Evolutionary conservation across 768 basidiomycete species (phyloP), one percentile per base, ranked within the genome.

Genomic region (Boletus rex-veris): DNA sequence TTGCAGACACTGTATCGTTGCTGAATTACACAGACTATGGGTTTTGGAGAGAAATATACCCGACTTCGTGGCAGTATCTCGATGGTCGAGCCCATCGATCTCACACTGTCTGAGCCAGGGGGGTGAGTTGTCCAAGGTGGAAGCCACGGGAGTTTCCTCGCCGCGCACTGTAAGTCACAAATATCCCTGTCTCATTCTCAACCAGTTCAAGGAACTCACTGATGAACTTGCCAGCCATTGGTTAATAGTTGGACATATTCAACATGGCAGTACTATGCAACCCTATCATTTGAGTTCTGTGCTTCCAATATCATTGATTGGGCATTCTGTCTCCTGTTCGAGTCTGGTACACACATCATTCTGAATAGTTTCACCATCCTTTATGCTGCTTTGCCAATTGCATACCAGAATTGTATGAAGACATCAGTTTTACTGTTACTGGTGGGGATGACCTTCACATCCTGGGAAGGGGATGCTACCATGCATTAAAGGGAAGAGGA

Each of bases 231-330:
- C 1, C 39, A 87, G 85, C 89, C 10, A 80, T 86, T 15, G 82
- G 83, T 1, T 80, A 80, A 54, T 78, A 76, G 58, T 85, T 87
- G 0, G 74, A 78, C 15, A 66, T 80, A 36, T 88, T 85, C 64
- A 78, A 76, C 11, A 86, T 83, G 0, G 82, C 81, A 0, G 78
- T 80, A 21, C 63, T 88, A 43, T 79, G 84, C 37, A 90, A 90
- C 61, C 86, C 88, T 0, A 87, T 88, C 50, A 83, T 82, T 33
- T 82, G 81, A 84, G 44, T 67, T 83, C 31, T 68, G 78, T 1
- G 71, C 71, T 1, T 80, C 79, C 1, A 87, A 90, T 54, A 88
- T 90, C 37, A 79, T 83, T 7, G 86, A 89, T 61, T 90, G 87
- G 88, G 63, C 67, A 4, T 74, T 63, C 77, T 74, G 54, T 69